A percentile compares a stretch with the other conserved stretches of the same genome.
phyloP scores from a whole-genome alignment of 2,329 filamentous ascomycete genomes.

The Aureobasidium sp. region DNA sequence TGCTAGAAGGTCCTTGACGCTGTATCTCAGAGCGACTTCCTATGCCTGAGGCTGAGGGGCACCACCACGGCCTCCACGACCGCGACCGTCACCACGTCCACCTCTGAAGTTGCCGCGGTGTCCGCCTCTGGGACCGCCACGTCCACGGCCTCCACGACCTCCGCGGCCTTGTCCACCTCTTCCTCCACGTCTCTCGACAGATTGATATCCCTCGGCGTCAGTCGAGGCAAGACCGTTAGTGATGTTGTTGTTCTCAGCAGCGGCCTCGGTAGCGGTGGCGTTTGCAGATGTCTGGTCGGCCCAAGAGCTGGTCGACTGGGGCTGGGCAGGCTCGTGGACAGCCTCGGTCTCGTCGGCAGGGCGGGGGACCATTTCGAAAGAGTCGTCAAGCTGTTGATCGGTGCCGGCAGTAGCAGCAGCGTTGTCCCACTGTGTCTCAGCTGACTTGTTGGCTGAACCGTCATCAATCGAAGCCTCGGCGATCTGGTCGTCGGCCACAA shows the following conservation, averaged over 20 bases:
- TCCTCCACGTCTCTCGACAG: slow-evolving; percentile 39
- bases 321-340: slow-evolving; percentile 41
- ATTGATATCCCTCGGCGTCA: slow-evolving; percentile 60
- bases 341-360: slow-evolving; percentile 67
- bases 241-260: slow-evolving; percentile 16
- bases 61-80: slow-evolving; percentile 30
- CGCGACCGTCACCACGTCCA: slow-evolving; percentile 25
- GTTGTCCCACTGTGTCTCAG: slow-evolving; percentile 59
- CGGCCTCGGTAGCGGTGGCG: slow-evolving; percentile 8
- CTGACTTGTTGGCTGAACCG: slow-evolving; percentile 43
- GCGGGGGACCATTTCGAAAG: slow-evolving; percentile 68
- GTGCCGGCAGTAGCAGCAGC: slow-evolving; percentile 42
- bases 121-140: slow-evolving; percentile 28
- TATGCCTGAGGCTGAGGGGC: slow-evolving; percentile 6
- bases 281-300: slow-evolving; percentile 58
- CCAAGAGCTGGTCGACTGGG: slow-evolving; percentile 67
- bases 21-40: neutral
- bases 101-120: slow-evolving; percentile 20
- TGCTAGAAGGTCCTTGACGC: neutral
- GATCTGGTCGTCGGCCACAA: slow-evolving; percentile 20
- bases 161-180: slow-evolving; percentile 26
- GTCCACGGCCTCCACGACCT: slow-evolving; percentile 30
- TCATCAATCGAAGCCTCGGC: slow-evolving; percentile 31
- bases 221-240: slow-evolving; percentile 26
- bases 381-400: slow-evolving; percentile 49